Conservation (phyloP, 1,139 yeast species). For the Kluyveromyces marxianus region DNA sequence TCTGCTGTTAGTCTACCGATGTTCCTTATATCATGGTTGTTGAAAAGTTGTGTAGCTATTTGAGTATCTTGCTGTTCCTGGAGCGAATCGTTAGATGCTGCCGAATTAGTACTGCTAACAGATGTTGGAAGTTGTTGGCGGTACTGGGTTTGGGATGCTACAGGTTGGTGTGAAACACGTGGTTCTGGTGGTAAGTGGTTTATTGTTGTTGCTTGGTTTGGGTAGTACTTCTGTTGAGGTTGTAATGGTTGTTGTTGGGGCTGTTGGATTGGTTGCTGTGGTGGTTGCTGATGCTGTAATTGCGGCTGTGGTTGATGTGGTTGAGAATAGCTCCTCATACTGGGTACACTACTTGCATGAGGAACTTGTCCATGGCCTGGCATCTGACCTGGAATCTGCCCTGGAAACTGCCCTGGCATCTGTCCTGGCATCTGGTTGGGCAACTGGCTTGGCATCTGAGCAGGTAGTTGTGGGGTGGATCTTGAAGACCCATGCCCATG, state of each 20-base stretch:
- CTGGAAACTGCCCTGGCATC: too few species aligned
- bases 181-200: background rate
- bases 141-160: background rate
- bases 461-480: too few species aligned
- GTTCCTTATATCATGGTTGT: conserved; percentile 26
- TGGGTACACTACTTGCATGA: background rate
- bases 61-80: conserved; percentile 22
- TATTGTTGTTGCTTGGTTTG: background rate
- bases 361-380: background rate
- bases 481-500: too few species aligned
- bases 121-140: background rate
- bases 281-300: background rate
- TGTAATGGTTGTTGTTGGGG: background rate
- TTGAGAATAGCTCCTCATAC: background rate
- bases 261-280: background rate
- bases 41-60: conserved; percentile 26
- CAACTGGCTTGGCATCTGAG: too few species aligned
- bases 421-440: too few species aligned
- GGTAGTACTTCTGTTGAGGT: background rate
- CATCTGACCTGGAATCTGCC: background rate
- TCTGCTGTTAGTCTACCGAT: conserved; percentile 28
- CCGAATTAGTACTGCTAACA: background rate
- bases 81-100: conserved; percentile 6
- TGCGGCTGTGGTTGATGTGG: background rate
- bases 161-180: background rate